Evolutionary conservation across 2,329 filamentous ascomycete genomes (phyloP).

Genomic region (Pestalotiopsis sp.): DNA sequence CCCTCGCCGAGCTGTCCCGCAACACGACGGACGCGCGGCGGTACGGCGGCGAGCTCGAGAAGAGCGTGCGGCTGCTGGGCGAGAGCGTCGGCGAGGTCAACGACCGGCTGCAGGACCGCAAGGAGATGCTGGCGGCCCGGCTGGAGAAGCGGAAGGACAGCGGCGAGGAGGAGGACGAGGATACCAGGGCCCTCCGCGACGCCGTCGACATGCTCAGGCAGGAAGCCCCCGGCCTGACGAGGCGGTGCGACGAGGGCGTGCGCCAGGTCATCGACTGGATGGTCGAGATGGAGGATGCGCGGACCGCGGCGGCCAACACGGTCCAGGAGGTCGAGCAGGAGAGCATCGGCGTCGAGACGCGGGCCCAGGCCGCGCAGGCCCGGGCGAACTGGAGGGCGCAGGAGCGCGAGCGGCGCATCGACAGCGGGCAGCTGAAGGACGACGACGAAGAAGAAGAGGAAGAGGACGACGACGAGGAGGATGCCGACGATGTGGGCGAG

Average conservation of each 20-base stretch:
- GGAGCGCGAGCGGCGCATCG: not conserved
- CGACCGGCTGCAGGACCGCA: conserved; percentile 42
- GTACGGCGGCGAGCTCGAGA: conserved; percentile 50
- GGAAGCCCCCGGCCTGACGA: conserved; percentile 44
- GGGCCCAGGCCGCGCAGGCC: conserved; percentile 13
- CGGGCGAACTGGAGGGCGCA: not conserved
- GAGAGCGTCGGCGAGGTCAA: conserved; percentile 52
- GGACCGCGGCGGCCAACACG: conserved; percentile 40
- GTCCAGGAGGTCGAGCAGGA: conserved; percentile 34
- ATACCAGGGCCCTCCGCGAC: conserved; percentile 40
- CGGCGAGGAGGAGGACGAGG: conserved; percentile 37
- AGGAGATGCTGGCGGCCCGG: conserved; percentile 29
- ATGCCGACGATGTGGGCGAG: conserved; percentile 27
- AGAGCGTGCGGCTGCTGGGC: conserved; percentile 46
- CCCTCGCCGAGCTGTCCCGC: conserved; percentile 45
- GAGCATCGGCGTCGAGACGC: conserved; percentile 17
- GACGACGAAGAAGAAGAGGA: conserved; percentile 25
- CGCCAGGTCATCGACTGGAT: conserved; percentile 52
- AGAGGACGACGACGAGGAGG: conserved; percentile 27
- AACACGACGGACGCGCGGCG: conserved; percentile 38
- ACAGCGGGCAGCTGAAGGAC: not conserved
- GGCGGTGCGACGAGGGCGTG: conserved; percentile 47
- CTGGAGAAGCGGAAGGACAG: conserved; percentile 36
- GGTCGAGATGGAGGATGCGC: conserved; percentile 50
- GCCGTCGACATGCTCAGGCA: conserved; percentile 42